Percentiles rank a stretch among this genome's conserved stretches.
phyloP scores from a whole-genome alignment of 2,329 filamentous ascomycete species.

The Clonostachys rosea region DNA sequence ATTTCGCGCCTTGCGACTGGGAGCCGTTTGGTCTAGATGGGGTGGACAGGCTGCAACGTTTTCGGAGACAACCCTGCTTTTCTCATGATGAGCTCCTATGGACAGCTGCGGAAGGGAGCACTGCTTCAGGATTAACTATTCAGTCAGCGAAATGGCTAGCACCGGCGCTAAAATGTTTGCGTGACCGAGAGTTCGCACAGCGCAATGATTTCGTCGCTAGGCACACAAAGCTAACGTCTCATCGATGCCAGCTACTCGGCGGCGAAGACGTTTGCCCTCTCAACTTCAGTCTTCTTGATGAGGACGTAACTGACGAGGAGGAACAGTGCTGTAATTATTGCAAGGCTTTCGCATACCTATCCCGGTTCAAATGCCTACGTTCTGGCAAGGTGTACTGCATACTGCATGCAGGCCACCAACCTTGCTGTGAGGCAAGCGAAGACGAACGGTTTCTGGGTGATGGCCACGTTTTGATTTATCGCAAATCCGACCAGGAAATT shows the following conservation, averaged over 20 bases:
- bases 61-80: constrained; percentile 90
- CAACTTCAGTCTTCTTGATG: constrained; percentile 60
- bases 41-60: constrained; percentile 80
- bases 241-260: constrained; percentile 42
- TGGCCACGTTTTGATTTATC: constrained; percentile 72
- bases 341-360: constrained; percentile 88
- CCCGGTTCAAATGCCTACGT: constrained; percentile 80
- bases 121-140: constrained; percentile 61
- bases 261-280: constrained; percentile 52
- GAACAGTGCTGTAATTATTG: constrained; percentile 91
- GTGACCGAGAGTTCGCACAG: constrained; percentile 65
- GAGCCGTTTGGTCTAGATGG: constrained; percentile 86
- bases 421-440: constrained; percentile 72
- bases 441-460: constrained; percentile 63
- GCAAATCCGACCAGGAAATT: constrained; percentile 70
- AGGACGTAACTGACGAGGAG: constrained; percentile 82
- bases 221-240: constrained; percentile 51
- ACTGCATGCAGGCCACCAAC: constrained; percentile 71
- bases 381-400: constrained; percentile 81
- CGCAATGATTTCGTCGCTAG: constrained; percentile 65
- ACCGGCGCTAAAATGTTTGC: constrained; percentile 77
- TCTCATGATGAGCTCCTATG: constrained; percentile 93
- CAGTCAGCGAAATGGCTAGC: constrained; percentile 93
- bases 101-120: constrained; percentile 79
- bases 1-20: constrained; percentile 95